phyloP scores from a whole-genome alignment of 192 early-diverging fungal species.

The Coemansia nantahalensis region DNA sequence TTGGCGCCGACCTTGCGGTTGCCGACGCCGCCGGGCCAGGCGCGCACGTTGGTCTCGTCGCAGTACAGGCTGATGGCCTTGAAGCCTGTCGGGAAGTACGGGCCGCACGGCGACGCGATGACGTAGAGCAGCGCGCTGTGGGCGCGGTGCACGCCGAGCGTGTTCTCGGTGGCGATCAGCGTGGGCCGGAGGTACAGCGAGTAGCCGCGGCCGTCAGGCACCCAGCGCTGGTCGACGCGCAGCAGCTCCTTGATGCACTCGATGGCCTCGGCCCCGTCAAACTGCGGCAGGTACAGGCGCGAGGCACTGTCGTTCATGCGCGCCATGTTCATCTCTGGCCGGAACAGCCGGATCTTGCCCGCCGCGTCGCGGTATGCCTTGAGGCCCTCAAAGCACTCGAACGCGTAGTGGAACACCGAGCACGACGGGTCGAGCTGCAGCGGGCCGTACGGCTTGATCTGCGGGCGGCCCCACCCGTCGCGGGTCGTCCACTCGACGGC shows the following conservation, averaged over 20 bases:
- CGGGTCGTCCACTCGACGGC: conserved; percentile 69
- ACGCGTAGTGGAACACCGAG: conserved; percentile 90
- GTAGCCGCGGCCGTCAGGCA: conserved; percentile 87
- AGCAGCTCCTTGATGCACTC: conserved; percentile 82
- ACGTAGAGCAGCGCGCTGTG: conserved; percentile 79
- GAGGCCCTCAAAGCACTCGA: conserved; percentile 93
- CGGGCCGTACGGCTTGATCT: conserved; percentile 79
- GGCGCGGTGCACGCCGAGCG: conserved; percentile 79
- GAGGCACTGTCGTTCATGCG: conserved; percentile 75
- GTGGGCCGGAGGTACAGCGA: conserved; percentile 94
- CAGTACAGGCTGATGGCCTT: conserved; percentile 82
- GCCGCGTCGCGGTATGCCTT: conserved; percentile 92
- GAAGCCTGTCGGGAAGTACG: conserved; percentile 96
- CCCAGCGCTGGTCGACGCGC: conserved; percentile 82
- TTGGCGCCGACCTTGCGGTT: conserved; percentile 84
- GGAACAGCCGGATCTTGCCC: conserved; percentile 86
- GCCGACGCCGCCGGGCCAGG: conserved; percentile 95
- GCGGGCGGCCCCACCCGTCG: conserved; percentile 70
- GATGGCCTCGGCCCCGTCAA: conserved; percentile 74
- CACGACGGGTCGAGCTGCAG: conserved; percentile 78
- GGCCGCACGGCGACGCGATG: conserved; percentile 90
- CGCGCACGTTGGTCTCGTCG: conserved; percentile 81
- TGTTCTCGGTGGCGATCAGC: conserved; percentile 85
- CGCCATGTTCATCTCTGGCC: conserved; percentile 98
- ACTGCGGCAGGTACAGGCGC: conserved; percentile 79